Evolutionary conservation across 2,329 filamentous ascomycete species (phyloP), one percentile per base, ranked within the genome.

Genomic region (Fusarium transvaalense): DNA sequence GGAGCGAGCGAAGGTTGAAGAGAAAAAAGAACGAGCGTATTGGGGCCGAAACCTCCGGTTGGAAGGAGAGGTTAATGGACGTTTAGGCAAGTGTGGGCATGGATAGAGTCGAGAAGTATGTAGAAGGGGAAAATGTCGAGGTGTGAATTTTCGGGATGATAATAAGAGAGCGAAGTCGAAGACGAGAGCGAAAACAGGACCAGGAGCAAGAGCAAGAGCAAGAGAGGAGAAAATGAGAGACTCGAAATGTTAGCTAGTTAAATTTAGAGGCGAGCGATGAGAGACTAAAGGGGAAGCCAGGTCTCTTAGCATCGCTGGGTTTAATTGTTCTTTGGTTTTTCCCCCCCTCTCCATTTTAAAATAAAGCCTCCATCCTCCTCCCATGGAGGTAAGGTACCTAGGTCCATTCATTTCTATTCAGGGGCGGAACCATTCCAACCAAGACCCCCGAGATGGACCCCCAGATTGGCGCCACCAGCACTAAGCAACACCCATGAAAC

Each of bases 381-480:
- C 37, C 14, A 25, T 25, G 23, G 23, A 51, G 47, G 47, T 25
- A 23, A 51, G 47, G n/a, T n/a, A n/a, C n/a, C n/a, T n/a, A n/a
- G n/a, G 34, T 51, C 47, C 47, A 51, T 35, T 48, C 47, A 51
- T 35, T 48, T 48, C 71, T 64, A 61, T 71, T 74, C 72, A 74
- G 72, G 72, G 72, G 72, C 71, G 67, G 67, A 74, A 74, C 72
- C 72, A 72, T 72, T 74, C 72, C 71, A 72, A 64, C 61, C 68
- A 72, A 67, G 65, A 57, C 61, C 61, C 68, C 68, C 64, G 54
- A 61, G 69, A 58, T 55, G 55, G 64, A 67, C 71, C 73, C 73
- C 74, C 73, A 75, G 74, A 76, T 76, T 76, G 73, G 69, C 74
- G 74, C 64, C 71, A 61, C 64, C 69, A 72, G 72, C 68, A 74